Evolutionary conservation across 495 filamentous ascomycete species (phyloP).

Genomic region (Podospora conica): DNA sequence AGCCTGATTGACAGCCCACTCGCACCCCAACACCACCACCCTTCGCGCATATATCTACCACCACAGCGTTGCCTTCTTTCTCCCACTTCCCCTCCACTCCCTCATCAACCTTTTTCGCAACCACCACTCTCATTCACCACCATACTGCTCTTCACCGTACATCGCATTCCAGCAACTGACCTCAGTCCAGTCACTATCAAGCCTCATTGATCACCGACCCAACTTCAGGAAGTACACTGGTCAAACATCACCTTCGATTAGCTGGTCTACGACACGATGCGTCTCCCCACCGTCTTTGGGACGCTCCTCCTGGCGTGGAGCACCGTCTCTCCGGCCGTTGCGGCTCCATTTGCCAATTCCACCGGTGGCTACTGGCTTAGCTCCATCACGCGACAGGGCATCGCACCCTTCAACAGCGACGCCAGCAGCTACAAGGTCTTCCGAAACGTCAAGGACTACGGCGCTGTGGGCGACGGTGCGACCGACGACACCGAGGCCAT

Average conservation of each 20-base stretch:
- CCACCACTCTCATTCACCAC: not conserved
- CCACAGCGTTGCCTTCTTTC: not conserved
- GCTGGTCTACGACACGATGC: slow-evolving; percentile 42
- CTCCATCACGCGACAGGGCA: slow-evolving; percentile 64
- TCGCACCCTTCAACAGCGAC: slow-evolving; percentile 51
- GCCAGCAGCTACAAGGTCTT: slow-evolving; percentile 61
- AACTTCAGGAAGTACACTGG: slow-evolving; percentile 11
- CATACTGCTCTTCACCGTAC: not conserved
- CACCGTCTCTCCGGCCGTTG: slow-evolving; percentile 29
- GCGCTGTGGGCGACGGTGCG: slow-evolving; percentile 56
- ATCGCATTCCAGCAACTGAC: not conserved
- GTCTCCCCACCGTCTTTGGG: slow-evolving; percentile 33
- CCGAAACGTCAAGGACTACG: slow-evolving; percentile 80
- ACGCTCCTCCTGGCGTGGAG: slow-evolving; percentile 31
- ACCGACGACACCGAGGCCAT: slow-evolving; percentile 89
- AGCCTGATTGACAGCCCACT: not conserved
- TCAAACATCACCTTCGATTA: slow-evolving; percentile 23
- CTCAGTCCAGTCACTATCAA: not conserved
- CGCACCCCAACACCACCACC: not conserved
- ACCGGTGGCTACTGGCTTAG: slow-evolving; percentile 64
- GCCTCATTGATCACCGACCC: slow-evolving; percentile 7
- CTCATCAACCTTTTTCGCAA: not conserved
- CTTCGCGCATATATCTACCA: not conserved
- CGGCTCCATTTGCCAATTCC: slow-evolving; percentile 20
- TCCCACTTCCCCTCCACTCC: not conserved